Base-by-base conservation (phyloP, 768 basidiomycete genomes). In the Russula emetica region DNA sequence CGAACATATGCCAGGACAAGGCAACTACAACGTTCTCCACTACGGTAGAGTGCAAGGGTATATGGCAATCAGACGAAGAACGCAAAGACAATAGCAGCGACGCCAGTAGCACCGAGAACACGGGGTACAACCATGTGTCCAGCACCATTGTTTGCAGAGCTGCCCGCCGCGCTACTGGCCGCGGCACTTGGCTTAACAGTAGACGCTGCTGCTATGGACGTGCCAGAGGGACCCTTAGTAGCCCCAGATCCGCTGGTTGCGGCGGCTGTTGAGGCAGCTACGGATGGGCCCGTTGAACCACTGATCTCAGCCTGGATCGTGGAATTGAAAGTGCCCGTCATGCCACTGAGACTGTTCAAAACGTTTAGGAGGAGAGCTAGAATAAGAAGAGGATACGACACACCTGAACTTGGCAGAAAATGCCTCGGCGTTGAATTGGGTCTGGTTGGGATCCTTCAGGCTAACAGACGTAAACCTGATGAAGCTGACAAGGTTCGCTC, bases 351-450 rank as follows among this genome's bases (percentile, higher is more conserved):
- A 9, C 88, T 91, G 66, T 52, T 58, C 26, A 28, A 28, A 50
- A 44, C n/a, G n/a, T 26, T 61, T 26, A 47, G 60, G 61, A 11
- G 5, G 1, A 14, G 49, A 60, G 28, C 30, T 10, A 18, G 44
- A 24, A n/a, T 28, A 14, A 34, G 53, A 51, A 20, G 22, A 52
- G 28, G 24, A 2, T 28, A 26, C 36, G 7, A 76, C 86, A 67
- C 71, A 92, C 91, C 77, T 77, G 78, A 92, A 94, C 69, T 82
- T 83, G 67, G 92, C 82, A 8, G 90, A 91, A 79, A 92, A 95
- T 0, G 90, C 84, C 66, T 87, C 76, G 51, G 80, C 82, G 4
- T 80, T 81, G 76, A 77, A 88, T 60, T 82, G 76, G 16, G 86
- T 75, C 60, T 80, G 72, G 2, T 71, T 70, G 32, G 83, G 53